Conservation (phyloP, 176 grass and related monocot species). For the Oryza meyeriana region DNA sequence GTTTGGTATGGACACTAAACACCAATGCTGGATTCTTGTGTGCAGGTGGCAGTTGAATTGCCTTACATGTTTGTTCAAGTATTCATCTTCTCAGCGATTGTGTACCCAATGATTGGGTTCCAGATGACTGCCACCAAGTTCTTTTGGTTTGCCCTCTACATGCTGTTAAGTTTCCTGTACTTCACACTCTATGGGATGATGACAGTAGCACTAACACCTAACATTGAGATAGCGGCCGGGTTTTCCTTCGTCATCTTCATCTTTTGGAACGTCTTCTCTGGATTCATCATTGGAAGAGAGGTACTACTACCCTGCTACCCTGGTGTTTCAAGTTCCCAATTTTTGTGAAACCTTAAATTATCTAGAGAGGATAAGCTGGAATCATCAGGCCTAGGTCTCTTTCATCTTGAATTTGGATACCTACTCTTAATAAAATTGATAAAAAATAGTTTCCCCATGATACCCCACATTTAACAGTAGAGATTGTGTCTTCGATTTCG, state of each 20-base stretch:
- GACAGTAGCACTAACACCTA: slow-evolving; percentile 73
- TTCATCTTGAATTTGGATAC: too few species aligned
- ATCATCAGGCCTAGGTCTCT: too few species aligned
- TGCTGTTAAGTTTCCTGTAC: slow-evolving; percentile 69
- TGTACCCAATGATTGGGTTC: slow-evolving; percentile 77
- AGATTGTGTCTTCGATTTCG: background rate
- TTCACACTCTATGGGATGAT: slow-evolving; percentile 75
- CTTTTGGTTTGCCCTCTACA: slow-evolving; percentile 65
- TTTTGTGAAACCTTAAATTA: background rate
- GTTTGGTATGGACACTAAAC: background rate
- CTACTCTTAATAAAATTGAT: too few species aligned
- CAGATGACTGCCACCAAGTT: slow-evolving; percentile 43
- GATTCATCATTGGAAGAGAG: slow-evolving; percentile 65
- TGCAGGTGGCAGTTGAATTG: slow-evolving; percentile 51
- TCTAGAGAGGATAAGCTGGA: background rate
- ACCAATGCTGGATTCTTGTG: background rate
- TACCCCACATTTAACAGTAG: background rate
- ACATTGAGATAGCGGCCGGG: slow-evolving; percentile 64
- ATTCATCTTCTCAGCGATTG: slow-evolving; percentile 45
- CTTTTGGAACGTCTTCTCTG: slow-evolving; percentile 74
- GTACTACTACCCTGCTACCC: slow-evolving; percentile 23
- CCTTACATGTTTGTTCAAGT: slow-evolving; percentile 70
- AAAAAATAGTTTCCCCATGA: background rate
- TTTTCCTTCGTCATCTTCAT: slow-evolving; percentile 70
- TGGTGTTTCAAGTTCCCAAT: background rate